Percentiles rank a stretch among this genome's conserved stretches.
These are phyloP conservation scores for Phlegmacium glaucopus DNA, from an alignment of 768 basidiomycete species.

Conservation along the genomic window DNA sequence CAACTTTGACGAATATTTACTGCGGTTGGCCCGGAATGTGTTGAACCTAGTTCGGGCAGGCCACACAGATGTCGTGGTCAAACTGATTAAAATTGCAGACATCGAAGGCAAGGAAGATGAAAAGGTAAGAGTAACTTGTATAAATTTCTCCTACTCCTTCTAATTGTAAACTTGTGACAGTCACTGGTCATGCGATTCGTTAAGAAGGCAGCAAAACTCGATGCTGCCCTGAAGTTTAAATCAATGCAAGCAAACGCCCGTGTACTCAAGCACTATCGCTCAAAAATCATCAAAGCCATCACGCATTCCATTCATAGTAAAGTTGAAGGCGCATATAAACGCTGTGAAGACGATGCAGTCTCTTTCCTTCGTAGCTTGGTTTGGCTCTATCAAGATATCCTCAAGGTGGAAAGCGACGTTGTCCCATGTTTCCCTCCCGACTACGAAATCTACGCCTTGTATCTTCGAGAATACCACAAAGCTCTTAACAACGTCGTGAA, in stretches of 20 bases:
- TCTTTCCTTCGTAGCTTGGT: constrained; percentile 73
- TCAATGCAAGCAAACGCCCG: constrained; percentile 93
- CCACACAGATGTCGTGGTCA: constrained; percentile 83
- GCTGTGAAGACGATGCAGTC: constrained; percentile 59
- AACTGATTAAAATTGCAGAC: constrained; percentile 90
- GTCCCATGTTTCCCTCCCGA: constrained; percentile 89
- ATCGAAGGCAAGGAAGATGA: constrained; percentile 92
- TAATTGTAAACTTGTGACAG: constrained; percentile 32
- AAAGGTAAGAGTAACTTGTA: constrained; percentile 52
- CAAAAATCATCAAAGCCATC: constrained; percentile 82
- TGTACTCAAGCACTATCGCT: constrained; percentile 91
- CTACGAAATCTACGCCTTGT: constrained; percentile 84
- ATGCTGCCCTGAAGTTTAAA: constrained; percentile 90
- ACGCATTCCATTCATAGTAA: constrained; percentile 68
- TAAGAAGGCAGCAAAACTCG: constrained; percentile 89
- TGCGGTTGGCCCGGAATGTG: constrained; percentile 74
- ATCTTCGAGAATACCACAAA: constrained; percentile 88
- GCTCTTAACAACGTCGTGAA: constrained; percentile 73
- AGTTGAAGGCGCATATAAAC: constrained; percentile 66
- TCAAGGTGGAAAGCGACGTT: constrained; percentile 87
- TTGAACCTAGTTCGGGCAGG: constrained; percentile 77
- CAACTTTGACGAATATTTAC: constrained; percentile 83
- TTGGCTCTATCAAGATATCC: constrained; percentile 95
- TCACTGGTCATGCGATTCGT: constrained; percentile 92
- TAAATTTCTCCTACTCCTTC: constrained; percentile 3